Evolutionary conservation across 495 filamentous ascomycete species (phyloP), one percentile per base, ranked within the genome.

Genomic region (Clohesyomyces aquaticus): DNA sequence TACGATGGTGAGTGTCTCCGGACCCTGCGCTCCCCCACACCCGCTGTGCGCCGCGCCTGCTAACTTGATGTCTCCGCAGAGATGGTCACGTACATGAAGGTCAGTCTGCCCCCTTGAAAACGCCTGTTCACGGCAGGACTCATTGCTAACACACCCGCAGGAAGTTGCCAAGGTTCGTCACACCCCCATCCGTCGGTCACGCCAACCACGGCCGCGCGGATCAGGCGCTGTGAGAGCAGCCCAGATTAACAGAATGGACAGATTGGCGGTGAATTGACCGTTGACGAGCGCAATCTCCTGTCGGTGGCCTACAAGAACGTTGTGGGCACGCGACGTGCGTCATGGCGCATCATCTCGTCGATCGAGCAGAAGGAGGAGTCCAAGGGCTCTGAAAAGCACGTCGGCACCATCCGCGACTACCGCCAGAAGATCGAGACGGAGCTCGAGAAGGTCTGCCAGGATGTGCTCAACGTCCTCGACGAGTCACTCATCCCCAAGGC

Each of bases 301-400:
- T 98, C 95, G 47, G 94, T 98, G 69, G 94, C 94, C 77, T 98
- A 98, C 87, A 98, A 98, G 91, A 98, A 98, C 83, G 94, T 98
- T 77, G 96, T 98, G 76, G 94, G 94, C 79, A 93, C 94, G 69
- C 88, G 94, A 75, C 93, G 94, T 88, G 94, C 94, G 61, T 98
- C 95, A 63, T 98, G 94, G 94, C 91, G 94, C 83, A 98, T 98
- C 77, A 93, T 98, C 75, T 96, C 94, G 77, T 98, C 95, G 62
- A 98, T 98, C 77, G 94, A 98, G 86, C 94, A 98, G 83, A 98
- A 98, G 88, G 94, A 98, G 82, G 94, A 98, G 80, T 93, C 91
- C 73, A 99, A 99, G 87, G 94, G 95, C 74, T 92, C 90, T 63
- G 93, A 96, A 66, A 94, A 96, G 85, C 95, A 99, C 78, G 91